Evolutionary conservation across 768 basidiomycete genomes (phyloP), one percentile per base, ranked within the genome.

Genomic region (Xerocomus spinulosus): DNA sequence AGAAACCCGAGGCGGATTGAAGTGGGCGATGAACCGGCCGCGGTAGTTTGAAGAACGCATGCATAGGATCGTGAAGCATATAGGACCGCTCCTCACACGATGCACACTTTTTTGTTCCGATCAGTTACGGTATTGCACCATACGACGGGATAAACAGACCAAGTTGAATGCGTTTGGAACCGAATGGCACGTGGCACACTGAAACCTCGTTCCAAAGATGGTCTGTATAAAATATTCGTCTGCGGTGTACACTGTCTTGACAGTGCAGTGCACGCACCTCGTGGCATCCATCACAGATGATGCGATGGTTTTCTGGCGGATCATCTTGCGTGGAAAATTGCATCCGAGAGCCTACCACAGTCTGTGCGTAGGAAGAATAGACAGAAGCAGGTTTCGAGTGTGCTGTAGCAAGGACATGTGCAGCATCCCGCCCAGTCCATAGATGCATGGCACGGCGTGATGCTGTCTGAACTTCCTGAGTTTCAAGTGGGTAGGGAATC

Each of bases 171-270:
- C 64, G 17, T 69, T 70, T 0, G 90, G 83, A 32, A 72, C 72
- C 4, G 92, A 92, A 0, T 90, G 80, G 58, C 94, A 97, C 51
- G 84, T 86, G 13, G 86, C 90, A 61, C 94, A 97, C 61, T 96
- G 93, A 63, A 86, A 97, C 35, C 93, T 75, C 38, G 78, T 70
- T 5, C 94, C 92, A 43, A 81, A 66, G 47, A 95, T 92, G 23
- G 73, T 67, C 87, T 92, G 56, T 32, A 48, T 50, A 17, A 21
- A 7, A 21, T 4, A 20, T 18, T 45, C 23, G 9, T 20, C 38
- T 21, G 12, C 1, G 30, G 17, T 2, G 28, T 4, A 10, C 36
- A n/a, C 9, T 5, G 20, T 39, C 35, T 17, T 10, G 36, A n/a
- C 45, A 8, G 25, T 5, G 25, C 23, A 12, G 23, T 21, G 25